Conservation (phyloP, 1,139 yeast species). For the Hyphopichia buzzinii region DNA sequence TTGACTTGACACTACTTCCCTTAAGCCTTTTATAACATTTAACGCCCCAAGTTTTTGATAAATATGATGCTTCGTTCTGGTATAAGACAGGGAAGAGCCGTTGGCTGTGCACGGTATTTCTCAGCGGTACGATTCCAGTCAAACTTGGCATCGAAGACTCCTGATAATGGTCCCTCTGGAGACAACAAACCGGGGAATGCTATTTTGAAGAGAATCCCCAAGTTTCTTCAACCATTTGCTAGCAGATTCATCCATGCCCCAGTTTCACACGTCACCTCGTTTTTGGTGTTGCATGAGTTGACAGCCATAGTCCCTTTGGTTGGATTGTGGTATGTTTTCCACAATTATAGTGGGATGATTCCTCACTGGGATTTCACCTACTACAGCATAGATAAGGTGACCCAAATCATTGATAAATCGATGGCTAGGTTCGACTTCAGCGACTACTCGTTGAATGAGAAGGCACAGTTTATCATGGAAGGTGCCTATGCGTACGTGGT, state of each 20-base stretch:
- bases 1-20: no score
- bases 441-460: constrained; percentile 44
- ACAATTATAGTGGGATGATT: constrained; percentile 43
- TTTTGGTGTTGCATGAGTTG: constrained; percentile 77
- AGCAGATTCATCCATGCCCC: constrained; percentile 57
- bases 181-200: constrained; percentile 15
- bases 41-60: no score
- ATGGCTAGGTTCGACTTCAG: constrained; percentile 32
- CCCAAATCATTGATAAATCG: constrained; percentile 53
- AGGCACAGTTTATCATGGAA: constrained; percentile 60
- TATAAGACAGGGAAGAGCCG: neutral
- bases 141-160: neutral
- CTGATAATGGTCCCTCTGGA: neutral
- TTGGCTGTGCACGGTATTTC: neutral
- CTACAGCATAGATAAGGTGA: constrained; percentile 64
- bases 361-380: constrained; percentile 58
- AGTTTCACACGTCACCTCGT: constrained; percentile 67
- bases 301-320: constrained; percentile 81
- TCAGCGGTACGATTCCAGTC: neutral
- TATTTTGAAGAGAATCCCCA: constrained; percentile 44
- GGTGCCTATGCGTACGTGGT: constrained; percentile 90
- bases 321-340: constrained; percentile 72
- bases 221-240: constrained; percentile 49
- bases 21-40: no score
- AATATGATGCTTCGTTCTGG: no score